Conservation (phyloP, 2,329 filamentous ascomycete genomes). For the Metarhizium brunneum region DNA sequence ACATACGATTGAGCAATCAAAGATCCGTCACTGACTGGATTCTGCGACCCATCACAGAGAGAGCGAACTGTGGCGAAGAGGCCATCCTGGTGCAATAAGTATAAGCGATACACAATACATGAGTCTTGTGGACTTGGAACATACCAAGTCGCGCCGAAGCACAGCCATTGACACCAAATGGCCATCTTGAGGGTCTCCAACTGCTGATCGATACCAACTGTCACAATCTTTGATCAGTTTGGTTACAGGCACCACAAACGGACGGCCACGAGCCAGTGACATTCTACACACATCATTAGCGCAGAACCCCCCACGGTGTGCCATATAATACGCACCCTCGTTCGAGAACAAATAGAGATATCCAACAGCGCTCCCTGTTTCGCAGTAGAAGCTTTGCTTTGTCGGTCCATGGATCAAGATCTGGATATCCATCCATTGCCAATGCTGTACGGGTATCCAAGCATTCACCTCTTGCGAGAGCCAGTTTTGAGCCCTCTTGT, state of each 20-base stretch:
- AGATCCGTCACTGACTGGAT: slow-evolving; percentile 37
- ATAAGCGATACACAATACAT: background rate
- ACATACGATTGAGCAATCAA: slow-evolving; percentile 39
- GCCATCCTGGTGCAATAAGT: slow-evolving; percentile 30
- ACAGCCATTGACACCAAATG: slow-evolving; percentile 65
- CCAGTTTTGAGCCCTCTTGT: slow-evolving; percentile 34
- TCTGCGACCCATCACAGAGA: slow-evolving; percentile 49
- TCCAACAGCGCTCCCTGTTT: slow-evolving; percentile 59
- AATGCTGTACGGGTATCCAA: slow-evolving; percentile 59
- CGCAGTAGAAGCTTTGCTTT: slow-evolving; percentile 52
- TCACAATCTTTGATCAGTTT: slow-evolving; percentile 59
- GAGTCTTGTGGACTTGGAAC: slow-evolving; percentile 11
- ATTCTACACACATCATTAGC: slow-evolving; percentile 29
- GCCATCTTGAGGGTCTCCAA: slow-evolving; percentile 58
- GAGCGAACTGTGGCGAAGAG: slow-evolving; percentile 48
- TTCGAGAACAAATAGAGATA: slow-evolving; percentile 64
- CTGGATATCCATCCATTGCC: slow-evolving; percentile 56
- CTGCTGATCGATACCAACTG: slow-evolving; percentile 54
- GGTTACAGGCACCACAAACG: slow-evolving; percentile 59
- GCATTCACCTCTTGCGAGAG: slow-evolving; percentile 54
- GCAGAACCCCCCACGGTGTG: background rate
- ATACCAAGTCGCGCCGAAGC: slow-evolving; percentile 54
- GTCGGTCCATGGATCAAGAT: slow-evolving; percentile 51
- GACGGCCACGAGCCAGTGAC: slow-evolving; percentile 59
- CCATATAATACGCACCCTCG: slow-evolving; percentile 38